A percentile compares a stretch with the other conserved stretches of the same genome.
These are phyloP conservation scores for Anthracocystis panici-leucophaei DNA, from an alignment of 1,284 basidiomycete species.

Conservation along the genomic window DNA sequence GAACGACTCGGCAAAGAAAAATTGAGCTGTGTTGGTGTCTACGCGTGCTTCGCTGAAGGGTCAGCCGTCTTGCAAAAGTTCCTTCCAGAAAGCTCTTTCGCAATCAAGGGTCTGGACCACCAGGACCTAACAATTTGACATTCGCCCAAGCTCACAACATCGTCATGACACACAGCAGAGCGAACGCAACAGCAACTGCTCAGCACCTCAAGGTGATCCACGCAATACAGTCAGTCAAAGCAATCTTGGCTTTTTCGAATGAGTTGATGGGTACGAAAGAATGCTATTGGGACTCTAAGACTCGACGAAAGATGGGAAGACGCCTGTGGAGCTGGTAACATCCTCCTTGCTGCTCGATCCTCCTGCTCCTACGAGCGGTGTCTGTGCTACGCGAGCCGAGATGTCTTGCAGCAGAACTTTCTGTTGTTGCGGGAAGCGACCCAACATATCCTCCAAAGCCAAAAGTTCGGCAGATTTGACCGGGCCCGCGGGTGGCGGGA, in stretches of 20 bases:
- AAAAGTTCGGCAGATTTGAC: constrained; percentile 29
- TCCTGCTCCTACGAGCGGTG: constrained; percentile 8
- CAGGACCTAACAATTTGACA: not conserved
- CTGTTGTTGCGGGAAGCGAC: constrained; percentile 40
- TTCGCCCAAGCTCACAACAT: not conserved
- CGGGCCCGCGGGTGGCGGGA: constrained; percentile 1
- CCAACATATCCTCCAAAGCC: constrained; percentile 47
- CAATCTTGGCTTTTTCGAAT: too few relatives aligned
- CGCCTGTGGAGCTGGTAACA: not conserved
- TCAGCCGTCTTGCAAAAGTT: not conserved
- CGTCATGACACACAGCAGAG: not conserved
- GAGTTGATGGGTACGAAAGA: not conserved
- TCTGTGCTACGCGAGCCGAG: constrained; percentile 30
- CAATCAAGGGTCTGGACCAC: not conserved
- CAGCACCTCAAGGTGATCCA: not conserved
- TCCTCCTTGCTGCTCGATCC: not conserved
- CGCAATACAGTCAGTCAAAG: not conserved
- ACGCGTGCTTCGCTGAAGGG: not conserved
- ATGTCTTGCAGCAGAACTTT: constrained; percentile 42
- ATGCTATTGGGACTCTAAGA: not conserved
- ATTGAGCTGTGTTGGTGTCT: not conserved
- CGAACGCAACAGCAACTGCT: not conserved
- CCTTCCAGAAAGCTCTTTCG: constrained; percentile 32
- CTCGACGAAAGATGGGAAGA: not conserved
- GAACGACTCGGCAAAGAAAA: constrained; percentile 1